Percentiles rank a stretch among this genome's conserved stretches.
Conservation (phyloP, 2,329 filamentous ascomycete genomes). For the Cordyceps tenuipes region DNA sequence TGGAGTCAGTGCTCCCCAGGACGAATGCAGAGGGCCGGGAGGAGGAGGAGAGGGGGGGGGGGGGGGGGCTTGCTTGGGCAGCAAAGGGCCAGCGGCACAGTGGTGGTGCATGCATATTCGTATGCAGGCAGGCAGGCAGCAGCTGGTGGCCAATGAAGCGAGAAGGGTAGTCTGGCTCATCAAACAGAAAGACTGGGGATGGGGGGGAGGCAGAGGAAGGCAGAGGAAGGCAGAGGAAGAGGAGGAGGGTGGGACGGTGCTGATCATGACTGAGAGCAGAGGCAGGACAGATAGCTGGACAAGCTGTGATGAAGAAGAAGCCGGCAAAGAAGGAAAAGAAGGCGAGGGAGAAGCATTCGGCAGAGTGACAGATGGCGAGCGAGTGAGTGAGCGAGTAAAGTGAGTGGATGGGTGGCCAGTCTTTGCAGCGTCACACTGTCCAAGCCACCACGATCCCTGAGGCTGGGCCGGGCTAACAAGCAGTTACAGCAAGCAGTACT, state of each 20-base stretch:
- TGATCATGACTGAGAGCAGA: constrained; percentile 11
- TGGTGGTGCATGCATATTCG: not conserved
- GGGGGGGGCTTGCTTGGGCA: not conserved
- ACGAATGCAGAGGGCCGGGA: not conserved
- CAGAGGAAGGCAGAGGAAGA: too few species aligned
- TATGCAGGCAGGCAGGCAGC: too few species aligned
- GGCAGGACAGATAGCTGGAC: not conserved
- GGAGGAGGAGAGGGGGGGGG: not conserved
- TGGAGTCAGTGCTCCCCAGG: not conserved
- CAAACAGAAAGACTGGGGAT: not conserved
- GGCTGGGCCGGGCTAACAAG: not conserved
- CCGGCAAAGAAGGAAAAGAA: not conserved
- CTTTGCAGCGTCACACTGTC: constrained; percentile 30
- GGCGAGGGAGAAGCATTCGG: too few species aligned
- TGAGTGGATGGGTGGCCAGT: not conserved
- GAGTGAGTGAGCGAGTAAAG: too few species aligned
- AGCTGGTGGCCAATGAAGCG: not conserved
- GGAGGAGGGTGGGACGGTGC: not conserved
- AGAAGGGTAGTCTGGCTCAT: not conserved
- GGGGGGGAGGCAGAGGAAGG: not conserved
- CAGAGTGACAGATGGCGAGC: too few species aligned
- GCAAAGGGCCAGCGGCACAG: not conserved
- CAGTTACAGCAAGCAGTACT: too few species aligned
- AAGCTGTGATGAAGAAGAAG: too few species aligned
- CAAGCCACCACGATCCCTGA: constrained; percentile 19